Base-by-base conservation (phyloP, 2,329 filamentous ascomycete species). In the Cercospora sojina region DNA sequence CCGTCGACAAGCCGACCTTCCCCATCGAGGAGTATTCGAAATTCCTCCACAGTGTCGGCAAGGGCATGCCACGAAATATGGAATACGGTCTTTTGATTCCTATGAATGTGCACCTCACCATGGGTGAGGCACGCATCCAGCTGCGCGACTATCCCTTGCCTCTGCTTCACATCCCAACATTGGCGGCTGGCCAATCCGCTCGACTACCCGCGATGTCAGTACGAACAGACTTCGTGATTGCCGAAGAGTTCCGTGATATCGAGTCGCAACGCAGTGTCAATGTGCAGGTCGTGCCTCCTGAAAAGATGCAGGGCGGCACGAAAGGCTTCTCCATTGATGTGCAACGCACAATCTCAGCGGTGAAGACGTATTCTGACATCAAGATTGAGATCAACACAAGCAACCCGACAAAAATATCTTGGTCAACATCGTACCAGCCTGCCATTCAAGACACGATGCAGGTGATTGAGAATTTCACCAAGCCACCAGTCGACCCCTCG, bases 371-470 rank as follows among this genome's bases (percentile, higher is more conserved):
- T 77, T 97, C 95, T 0, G 91, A 98, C 75, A 93, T 97, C 78
- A 87, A 86, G 35, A 85, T 99, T 73, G 91, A 97, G 70, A 93
- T 99, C 78, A 97, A 98, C 78, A 97, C 94, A 2, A 91, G 90
- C 62, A 87, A 94, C 66, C 92, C 96, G 1, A 99, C 95, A 0
- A 88, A 91, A 53, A 94, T 99, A 62, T 97, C 94, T 0, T 99
- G 95, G 96, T 93, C 93, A 7, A 93, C 95, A 55, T 97, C 93
- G 2, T 99, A 98, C 75, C 96, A 99, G 75, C 95, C 96, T 29
- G 94, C 94, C 1, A 94, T 99, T 58, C 95, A 99, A 78, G 96
- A 99, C 76, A 97, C 98, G 91, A 99, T 99, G 95, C 97, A 98
- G 86, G 93, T 93, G 27, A 91, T 99, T 68, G 95, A 99, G 79